Evolutionary conservation across 768 basidiomycete genomes (phyloP), one percentile per base, ranked within the genome.

Genomic region (Leucocoprinus leucothites): DNA sequence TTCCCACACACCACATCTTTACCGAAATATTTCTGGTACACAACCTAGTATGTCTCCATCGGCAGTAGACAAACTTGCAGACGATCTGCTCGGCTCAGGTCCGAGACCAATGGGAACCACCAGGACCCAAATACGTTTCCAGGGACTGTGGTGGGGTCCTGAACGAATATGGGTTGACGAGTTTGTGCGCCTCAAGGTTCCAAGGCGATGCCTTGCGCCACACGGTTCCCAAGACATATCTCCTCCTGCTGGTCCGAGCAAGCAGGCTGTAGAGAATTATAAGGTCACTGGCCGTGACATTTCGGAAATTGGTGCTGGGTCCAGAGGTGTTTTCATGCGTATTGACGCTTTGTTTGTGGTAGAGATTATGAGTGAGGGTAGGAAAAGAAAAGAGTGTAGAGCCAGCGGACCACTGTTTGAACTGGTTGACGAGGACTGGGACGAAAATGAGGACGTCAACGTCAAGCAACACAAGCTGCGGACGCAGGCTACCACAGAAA

Each of bases 161-260:
- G 93, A 94, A 64, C 80, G 90, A 26, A 89, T 94, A 51, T 96
- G 93, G 92, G 74, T 79, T 3, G 89, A 88, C 56, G 93, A 96
- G 58, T 79, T 94, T 53, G 81, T 94, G 35, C 82, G 93, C 21
- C 74, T 96, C 47, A 90, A 90, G 62, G 68, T 87, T 22, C 79
- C 84, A 1, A 79, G 89, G 36, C 71, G 76, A 31, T 82, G 82
- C 58, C 74, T 91, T 53, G 87, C 87, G 11, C 88, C 89, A 5
- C 62, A 74, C 35, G 89, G 90, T 19, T 77, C 79, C 1, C 75
- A 78, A 43, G 66, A 80, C 55, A 84, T 92, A 40, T 67, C 76
- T 2, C 70, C 84, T 1, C 84, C 89, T 1, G 79, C 88, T 18
- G 84, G 85, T 7, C 82, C 85, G 28, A 74, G 77, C n/a, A 69